Evolutionary conservation across 192 early-diverging fungal genomes (phyloP).

Genomic region (Rhizoclosmatium globosum): DNA sequence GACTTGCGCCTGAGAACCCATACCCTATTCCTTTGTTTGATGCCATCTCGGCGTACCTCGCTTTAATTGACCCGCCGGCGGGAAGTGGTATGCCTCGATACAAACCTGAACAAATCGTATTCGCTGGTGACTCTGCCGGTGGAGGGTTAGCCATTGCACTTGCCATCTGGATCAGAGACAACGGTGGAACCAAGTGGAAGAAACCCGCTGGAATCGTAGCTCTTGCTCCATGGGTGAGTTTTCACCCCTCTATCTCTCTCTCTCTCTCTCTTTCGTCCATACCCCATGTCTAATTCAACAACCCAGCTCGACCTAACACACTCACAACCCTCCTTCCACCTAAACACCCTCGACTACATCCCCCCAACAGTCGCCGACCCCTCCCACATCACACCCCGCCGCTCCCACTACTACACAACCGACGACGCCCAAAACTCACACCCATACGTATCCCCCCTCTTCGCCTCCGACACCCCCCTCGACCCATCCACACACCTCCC

Average conservation of each 20-base stretch:
- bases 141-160: conserved; percentile 42
- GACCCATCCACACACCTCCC: conserved; percentile 34
- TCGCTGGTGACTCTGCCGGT: conserved; percentile 50
- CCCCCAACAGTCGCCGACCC: conserved; percentile 27
- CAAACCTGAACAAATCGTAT: conserved; percentile 43
- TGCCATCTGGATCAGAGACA: conserved; percentile 65
- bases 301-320: conserved; percentile 41
- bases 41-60: conserved; percentile 45
- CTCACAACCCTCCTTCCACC: conserved; percentile 30
- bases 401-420: conserved; percentile 44
- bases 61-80: conserved; percentile 46
- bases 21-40: conserved; percentile 46
- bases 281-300: neutral
- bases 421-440: conserved; percentile 36
- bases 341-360: conserved; percentile 45
- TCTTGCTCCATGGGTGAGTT: conserved; percentile 54
- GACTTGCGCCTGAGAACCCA: conserved; percentile 47
- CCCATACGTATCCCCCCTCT: conserved; percentile 43
- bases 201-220: conserved; percentile 53
- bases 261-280: neutral
- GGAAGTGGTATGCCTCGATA: conserved; percentile 10
- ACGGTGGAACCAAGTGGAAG: conserved; percentile 42
- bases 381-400: conserved; percentile 20
- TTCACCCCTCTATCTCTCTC: too few species aligned
- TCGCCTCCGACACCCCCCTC: conserved; percentile 13